Base-by-base conservation (phyloP, 805 yeast species). In the Ogataea pignaliae region DNA sequence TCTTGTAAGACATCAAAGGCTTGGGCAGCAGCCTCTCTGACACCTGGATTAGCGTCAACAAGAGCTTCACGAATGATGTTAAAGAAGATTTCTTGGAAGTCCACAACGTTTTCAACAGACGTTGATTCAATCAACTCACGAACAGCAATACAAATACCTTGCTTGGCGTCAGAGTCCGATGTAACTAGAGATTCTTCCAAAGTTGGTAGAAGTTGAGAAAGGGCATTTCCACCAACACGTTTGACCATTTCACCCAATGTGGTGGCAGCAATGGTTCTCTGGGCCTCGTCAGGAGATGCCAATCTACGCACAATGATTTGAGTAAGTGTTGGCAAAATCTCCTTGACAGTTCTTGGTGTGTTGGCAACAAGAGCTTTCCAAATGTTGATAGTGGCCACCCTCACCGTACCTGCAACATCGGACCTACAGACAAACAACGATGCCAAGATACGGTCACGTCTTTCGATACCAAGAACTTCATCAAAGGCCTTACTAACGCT, bases 281-380 rank as follows among this genome's bases (percentile, higher is more conserved):
- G 87, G 41, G 75, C 76, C 37, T 79, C 85, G 50, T 89, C 90
- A 9, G 83, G 61, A n/a, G 89, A 81, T 0, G 97, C 95, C 63
- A 93, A 73, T 57, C 88, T 78, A 53, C 83, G 78, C 46, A 93
- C 88, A 57, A 93, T 82, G 56, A 88, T 76, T 47, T 76, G 76
- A 5, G 93, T 86, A 51, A 93, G 78, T 5, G 88, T 73, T 29
- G 97, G 95, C 50, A 93, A 66, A 48, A 93, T 88, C 63, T 90
- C 97, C 70, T 87, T 91, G 38, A 93, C 85, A 3, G 96, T 87
- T 60, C 86, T 81, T 36, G 99, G 98, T 17, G 99, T 93, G 63
- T 93, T 93, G 39, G 96, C 86, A 41, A 93, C 97, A 60, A 93
- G 72, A 0, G 96, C 88, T 68, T 90, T 90, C 99, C 99, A 93